Conservation (phyloP, 305 asterid genomes). For the Fraxinus dipetala region DNA sequence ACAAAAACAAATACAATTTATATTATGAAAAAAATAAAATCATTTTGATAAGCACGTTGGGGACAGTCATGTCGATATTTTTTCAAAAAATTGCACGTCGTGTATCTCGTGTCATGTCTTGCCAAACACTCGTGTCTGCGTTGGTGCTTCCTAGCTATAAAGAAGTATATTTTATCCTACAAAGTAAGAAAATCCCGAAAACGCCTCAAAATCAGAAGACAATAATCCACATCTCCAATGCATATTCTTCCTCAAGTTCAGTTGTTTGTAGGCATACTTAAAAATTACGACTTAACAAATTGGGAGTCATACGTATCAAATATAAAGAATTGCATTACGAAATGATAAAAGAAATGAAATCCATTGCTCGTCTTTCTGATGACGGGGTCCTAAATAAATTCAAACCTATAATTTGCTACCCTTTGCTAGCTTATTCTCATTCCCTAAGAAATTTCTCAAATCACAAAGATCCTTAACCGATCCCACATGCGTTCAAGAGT, state of each 20-base stretch:
- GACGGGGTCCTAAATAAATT: neutral
- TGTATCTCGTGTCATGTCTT: neutral
- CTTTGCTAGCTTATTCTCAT: neutral
- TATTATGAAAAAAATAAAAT: neutral
- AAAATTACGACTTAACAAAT: neutral
- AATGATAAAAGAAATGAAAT: neutral
- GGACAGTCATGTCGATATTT: neutral
- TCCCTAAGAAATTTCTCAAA: neutral
- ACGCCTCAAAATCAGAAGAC: neutral
- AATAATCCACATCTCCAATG: neutral
- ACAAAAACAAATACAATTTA: neutral
- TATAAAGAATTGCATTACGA: neutral
- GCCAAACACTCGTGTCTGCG: neutral
- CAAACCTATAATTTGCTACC: neutral
- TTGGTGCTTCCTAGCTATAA: neutral
- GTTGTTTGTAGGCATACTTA: neutral
- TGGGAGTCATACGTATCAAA: neutral
- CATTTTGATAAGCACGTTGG: neutral
- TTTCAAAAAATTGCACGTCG: neutral
- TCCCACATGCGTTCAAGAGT: neutral
- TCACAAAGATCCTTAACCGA: neutral
- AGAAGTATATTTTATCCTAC: neutral
- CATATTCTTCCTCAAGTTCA: neutral
- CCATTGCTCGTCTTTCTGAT: neutral
- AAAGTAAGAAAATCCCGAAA: neutral